Evolutionary conservation across 495 filamentous ascomycete species (phyloP).

Genomic region (Aspergillus nidulans): DNA sequence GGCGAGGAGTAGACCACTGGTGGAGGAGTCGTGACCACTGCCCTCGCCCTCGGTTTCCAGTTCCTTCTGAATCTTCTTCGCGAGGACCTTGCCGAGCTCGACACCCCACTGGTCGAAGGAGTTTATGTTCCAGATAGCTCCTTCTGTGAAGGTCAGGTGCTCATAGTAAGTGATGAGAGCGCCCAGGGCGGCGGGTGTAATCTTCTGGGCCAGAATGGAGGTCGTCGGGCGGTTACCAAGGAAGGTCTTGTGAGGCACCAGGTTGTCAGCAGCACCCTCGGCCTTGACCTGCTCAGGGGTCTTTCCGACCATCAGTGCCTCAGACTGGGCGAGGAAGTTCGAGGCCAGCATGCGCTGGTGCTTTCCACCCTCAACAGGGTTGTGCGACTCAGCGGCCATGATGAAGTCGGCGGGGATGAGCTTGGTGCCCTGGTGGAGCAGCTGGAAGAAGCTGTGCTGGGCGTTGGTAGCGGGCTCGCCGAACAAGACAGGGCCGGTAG

Average conservation of each 20-base stretch:
- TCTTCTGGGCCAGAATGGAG: slow-evolving; percentile 87
- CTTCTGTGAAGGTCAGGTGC: slow-evolving; percentile 96
- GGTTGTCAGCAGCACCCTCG: slow-evolving; percentile 76
- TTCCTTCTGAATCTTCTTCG: slow-evolving; percentile 82
- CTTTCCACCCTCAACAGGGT: slow-evolving; percentile 84
- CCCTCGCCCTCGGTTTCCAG: slow-evolving; percentile 70
- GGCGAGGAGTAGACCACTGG: slow-evolving; percentile 78
- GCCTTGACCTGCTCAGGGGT: slow-evolving; percentile 82
- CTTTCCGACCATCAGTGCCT: slow-evolving; percentile 98
- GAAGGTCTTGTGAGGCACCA: slow-evolving; percentile 99
- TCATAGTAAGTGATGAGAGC: slow-evolving; percentile 98
- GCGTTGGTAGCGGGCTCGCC: slow-evolving; percentile 98
- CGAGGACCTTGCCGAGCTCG: slow-evolving; percentile 92
- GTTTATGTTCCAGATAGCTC: slow-evolving; percentile 98
- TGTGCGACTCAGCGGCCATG: slow-evolving; percentile 91
- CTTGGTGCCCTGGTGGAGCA: slow-evolving; percentile 98
- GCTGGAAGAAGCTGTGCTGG: slow-evolving; percentile 99
- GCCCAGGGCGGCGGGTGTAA: slow-evolving; percentile 89
- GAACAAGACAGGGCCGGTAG: slow-evolving; percentile 90
- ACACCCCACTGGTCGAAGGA: slow-evolving; percentile 99
- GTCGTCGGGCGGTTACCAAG: slow-evolving; percentile 95
- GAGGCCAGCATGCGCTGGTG: slow-evolving; percentile 98
- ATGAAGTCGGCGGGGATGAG: slow-evolving; percentile 98
- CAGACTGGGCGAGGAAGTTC: slow-evolving; percentile 97
- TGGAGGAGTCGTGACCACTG: slow-evolving; percentile 74